phyloP scores from a whole-genome alignment of 2,329 filamentous ascomycete species.

The Alternaria solani region DNA sequence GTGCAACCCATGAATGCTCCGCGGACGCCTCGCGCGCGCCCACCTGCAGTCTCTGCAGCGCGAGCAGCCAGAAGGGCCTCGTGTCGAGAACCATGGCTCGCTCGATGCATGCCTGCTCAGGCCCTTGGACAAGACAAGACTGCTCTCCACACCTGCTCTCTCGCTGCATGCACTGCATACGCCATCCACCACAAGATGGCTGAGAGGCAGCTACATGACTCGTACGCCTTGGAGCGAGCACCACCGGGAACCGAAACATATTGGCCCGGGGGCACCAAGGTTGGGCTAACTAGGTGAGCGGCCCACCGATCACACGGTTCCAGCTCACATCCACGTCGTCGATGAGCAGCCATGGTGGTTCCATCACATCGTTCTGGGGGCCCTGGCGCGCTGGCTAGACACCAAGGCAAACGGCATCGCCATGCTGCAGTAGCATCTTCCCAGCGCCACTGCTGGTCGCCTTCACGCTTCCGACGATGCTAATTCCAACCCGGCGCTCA shows the following conservation, averaged over 20 bases:
- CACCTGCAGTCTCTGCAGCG: conserved; percentile 5
- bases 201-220: conserved; percentile 5
- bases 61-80: background rate
- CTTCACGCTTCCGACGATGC: conserved; percentile 9
- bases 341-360: background rate
- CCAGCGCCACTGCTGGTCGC: background rate
- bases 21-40: conserved; percentile 7
- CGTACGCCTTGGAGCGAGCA: conserved; percentile 11
- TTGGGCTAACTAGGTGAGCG: conserved; percentile 3
- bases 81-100: conserved; percentile 1
- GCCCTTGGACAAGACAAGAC: background rate
- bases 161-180: background rate
- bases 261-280: conserved; percentile 15
- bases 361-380: conserved; percentile 2
- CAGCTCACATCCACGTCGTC: conserved; percentile 9
- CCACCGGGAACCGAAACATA: conserved; percentile 11
- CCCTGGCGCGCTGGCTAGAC: background rate
- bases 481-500: background rate
- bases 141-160: background rate
- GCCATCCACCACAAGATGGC: background rate
- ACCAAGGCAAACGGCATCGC: background rate
- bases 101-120: background rate
- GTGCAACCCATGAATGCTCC: conserved; percentile 14
- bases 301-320: conserved; percentile 17
- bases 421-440: background rate